These are phyloP conservation scores for Clohesyomyces aquaticus DNA, from an alignment of 495 filamentous ascomycete species.

Conservation along the genomic window DNA sequence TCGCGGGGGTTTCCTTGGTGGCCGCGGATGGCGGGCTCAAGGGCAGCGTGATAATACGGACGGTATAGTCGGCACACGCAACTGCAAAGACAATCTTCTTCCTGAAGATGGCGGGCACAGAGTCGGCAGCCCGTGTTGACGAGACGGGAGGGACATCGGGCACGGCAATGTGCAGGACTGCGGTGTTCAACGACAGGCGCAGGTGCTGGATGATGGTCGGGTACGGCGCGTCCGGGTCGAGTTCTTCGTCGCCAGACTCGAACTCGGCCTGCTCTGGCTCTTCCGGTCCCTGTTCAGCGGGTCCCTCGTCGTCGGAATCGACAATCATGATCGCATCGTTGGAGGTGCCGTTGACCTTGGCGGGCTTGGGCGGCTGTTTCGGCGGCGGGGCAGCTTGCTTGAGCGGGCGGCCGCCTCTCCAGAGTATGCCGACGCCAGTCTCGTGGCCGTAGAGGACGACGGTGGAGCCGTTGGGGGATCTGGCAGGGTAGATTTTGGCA, in stretches of 20 bases:
- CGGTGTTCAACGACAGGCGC: constrained; percentile 44
- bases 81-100: constrained; percentile 70
- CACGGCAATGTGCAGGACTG: constrained; percentile 48
- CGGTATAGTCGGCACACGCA: constrained; percentile 69
- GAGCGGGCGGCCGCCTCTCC: constrained; percentile 76
- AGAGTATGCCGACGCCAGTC: constrained; percentile 74
- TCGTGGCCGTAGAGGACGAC: constrained; percentile 83
- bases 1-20: constrained; percentile 44
- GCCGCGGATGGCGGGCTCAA: constrained; percentile 70
- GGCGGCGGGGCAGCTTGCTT: constrained; percentile 49
- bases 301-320: constrained; percentile 77
- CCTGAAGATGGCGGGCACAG: constrained; percentile 63
- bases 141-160: constrained; percentile 40
- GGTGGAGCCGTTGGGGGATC: constrained; percentile 79
- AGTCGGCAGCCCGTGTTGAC: constrained; percentile 45
- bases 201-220: constrained; percentile 48
- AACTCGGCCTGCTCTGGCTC: constrained; percentile 48
- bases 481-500: constrained; percentile 73
- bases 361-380: constrained; percentile 43
- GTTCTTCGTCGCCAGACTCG: constrained; percentile 62
- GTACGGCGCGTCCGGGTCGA: constrained; percentile 57
- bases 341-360: constrained; percentile 46
- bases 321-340: constrained; percentile 73
- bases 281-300: constrained; percentile 52
- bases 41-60: constrained; percentile 73